These are phyloP conservation scores for Ophiobolus disseminans DNA, from an alignment of 2,329 filamentous ascomycete genomes.

Conservation along the genomic window DNA sequence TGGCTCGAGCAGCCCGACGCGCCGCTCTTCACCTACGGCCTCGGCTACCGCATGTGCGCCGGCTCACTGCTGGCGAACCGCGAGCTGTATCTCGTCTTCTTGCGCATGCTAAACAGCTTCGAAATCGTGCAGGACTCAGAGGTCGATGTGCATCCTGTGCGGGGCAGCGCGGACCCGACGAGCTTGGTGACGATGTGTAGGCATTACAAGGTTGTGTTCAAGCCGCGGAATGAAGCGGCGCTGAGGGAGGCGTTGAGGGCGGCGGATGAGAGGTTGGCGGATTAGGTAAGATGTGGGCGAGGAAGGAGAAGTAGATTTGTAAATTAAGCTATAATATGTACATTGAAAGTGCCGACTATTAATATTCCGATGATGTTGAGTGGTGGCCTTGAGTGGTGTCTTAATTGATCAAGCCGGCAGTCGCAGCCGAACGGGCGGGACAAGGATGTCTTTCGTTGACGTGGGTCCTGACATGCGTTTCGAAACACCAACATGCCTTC, in stretches of 20 bases:
- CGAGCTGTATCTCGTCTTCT: constrained; percentile 69
- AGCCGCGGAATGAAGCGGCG: constrained; percentile 60
- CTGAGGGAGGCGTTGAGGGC: constrained; percentile 53
- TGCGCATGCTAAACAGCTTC: constrained; percentile 68
- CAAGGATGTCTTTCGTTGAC: not conserved
- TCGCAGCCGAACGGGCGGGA: constrained; percentile 6
- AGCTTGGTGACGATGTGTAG: constrained; percentile 68
- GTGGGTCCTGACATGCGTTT: not conserved
- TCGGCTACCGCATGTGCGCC: constrained; percentile 73
- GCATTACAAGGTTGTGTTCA: constrained; percentile 65
- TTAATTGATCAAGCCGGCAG: not conserved
- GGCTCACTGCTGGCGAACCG: constrained; percentile 68
- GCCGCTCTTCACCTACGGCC: constrained; percentile 69
- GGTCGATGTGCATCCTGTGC: constrained; percentile 66
- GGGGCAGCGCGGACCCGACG: constrained; percentile 66
- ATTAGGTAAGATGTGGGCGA: constrained; percentile 19
- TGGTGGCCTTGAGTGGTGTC: no score
- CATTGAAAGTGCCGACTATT: no score
- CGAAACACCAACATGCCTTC: constrained; percentile 18
- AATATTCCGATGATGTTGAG: no score
- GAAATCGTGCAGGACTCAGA: constrained; percentile 62
- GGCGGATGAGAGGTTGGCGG: constrained; percentile 35
- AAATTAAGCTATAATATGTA: not conserved
- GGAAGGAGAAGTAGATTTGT: not conserved
- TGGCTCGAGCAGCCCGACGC: constrained; percentile 70